Conservation (phyloP, 257 asterid species). For the Echium plantagineum region DNA sequence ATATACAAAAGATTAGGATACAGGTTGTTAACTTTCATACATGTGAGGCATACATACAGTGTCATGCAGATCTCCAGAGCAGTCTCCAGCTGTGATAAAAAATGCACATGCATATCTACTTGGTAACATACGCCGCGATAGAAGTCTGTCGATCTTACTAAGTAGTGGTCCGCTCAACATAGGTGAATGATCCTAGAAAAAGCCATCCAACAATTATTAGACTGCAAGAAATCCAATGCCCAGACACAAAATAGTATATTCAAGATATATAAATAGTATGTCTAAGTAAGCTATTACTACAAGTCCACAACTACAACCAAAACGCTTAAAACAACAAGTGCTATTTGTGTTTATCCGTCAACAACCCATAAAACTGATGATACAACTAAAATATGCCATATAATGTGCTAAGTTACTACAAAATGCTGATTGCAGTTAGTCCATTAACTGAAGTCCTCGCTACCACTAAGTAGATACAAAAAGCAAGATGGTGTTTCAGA, state of each 20-base stretch:
- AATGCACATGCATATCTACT: slow-evolving; percentile 84
- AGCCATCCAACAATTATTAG: slow-evolving; percentile 6
- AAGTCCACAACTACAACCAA: not conserved
- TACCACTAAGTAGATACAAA: not conserved
- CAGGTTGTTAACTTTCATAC: not conserved
- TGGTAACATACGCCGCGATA: slow-evolving; percentile 46
- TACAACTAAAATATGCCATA: not conserved
- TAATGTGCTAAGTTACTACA: not conserved
- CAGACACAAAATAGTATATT: not conserved
- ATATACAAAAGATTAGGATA: slow-evolving; percentile 10
- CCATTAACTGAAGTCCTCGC: not conserved
- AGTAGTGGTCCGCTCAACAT: slow-evolving; percentile 45
- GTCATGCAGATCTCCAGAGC: slow-evolving; percentile 38
- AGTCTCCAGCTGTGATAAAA: slow-evolving; percentile 42
- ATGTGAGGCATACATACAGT: slow-evolving; percentile 34
- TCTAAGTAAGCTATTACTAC: too few relatives aligned
- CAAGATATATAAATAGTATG: too few relatives aligned
- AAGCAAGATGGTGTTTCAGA: not conserved
- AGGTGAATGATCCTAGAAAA: slow-evolving; percentile 49
- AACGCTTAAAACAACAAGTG: not conserved
- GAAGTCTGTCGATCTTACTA: slow-evolving; percentile 48
- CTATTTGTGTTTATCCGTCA: not conserved
- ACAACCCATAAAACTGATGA: not conserved
- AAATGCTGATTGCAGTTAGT: too few relatives aligned
- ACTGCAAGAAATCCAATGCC: not conserved